Percentiles rank a stretch among this genome's conserved stretches.
These are phyloP conservation scores for Cryphonectria nitschkei DNA, from an alignment of 2,329 filamentous ascomycete genomes.

Conservation along the genomic window DNA sequence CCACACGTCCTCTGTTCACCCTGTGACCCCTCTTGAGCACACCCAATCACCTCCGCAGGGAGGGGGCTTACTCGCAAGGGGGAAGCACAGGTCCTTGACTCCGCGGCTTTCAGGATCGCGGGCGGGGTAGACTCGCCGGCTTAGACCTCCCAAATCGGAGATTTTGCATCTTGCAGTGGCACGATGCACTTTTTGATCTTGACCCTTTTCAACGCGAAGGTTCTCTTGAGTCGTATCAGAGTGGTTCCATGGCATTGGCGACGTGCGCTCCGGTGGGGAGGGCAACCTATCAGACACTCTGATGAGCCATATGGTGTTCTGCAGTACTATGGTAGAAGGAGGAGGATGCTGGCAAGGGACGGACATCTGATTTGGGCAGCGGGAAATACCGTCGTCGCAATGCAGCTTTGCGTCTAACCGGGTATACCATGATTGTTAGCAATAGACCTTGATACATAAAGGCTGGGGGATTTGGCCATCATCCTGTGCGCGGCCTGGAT, in stretches of 20 bases:
- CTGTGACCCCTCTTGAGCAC: neutral
- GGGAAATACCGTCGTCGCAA: neutral
- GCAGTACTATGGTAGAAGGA: neutral
- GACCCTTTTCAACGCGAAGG: neutral
- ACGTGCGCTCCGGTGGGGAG: neutral
- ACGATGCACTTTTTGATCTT: neutral
- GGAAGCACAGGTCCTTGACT: neutral
- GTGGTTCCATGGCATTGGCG: neutral
- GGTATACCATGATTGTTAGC: neutral
- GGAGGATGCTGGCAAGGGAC: neutral
- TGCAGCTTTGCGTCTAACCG: neutral
- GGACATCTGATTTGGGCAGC: neutral
- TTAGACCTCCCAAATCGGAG: neutral
- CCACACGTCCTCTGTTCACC: neutral
- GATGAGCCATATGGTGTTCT: neutral
- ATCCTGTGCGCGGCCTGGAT: neutral
- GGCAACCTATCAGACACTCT: too few species aligned
- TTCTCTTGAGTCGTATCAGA: neutral
- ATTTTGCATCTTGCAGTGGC: neutral
- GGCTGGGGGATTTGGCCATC: neutral
- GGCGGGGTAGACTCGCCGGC: constrained; percentile 6
- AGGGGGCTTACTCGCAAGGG: neutral
- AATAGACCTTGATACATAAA: neutral
- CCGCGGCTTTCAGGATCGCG: neutral
- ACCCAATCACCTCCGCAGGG: neutral